Evolutionary conservation across 805 yeast species (phyloP), one percentile per base, ranked within the genome.

Genomic region (Ogataea trehalophila): DNA sequence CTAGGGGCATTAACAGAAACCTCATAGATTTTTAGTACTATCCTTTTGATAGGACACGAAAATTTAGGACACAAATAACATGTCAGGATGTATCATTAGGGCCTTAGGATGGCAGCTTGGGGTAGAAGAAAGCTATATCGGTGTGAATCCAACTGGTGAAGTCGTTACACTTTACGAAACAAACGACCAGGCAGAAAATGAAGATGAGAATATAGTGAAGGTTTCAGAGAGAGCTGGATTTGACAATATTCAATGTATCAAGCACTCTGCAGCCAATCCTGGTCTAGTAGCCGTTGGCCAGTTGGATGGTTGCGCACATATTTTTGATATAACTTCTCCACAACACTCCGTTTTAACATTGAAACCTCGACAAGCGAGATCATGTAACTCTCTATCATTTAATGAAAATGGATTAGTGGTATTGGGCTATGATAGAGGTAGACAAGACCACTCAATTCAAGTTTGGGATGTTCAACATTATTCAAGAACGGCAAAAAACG

Each of bases 131-230:
- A 75, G 74, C 43, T 83, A 79, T 56, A 65, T 87, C 13, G 82
- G 87, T 0, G 83, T 85, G 6, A 84, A 80, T 53, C 94, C 95
- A 2, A 74, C 87, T 29, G 83, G 95, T 2, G 96, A 90, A 61
- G 92, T 85, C 55, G 83, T 88, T 2, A 69, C 84, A 0, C 71
- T 87, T 11, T 84, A 83, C 58, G 78, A 76, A 52, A 80, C 86
- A 0, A 69, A 75, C 52, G 70, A 71, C 33, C 59, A 61, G 13
- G 49, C 62, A 1, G 37, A 46, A 7, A 47, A 59, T 45, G 71
- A 75, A 8, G 84, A 80, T 44, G 76, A 76, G 42, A 79, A 76
- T 11, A 69, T 85, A 17, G 58, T 69, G 18, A 82, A 77, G 54
- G 56, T 79, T n/a, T 66, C 66, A 42, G 77, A 78, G 9, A 70